Evolutionary conservation across 768 basidiomycete genomes (phyloP).

Genomic region (Symmetrospora coprosmae): DNA sequence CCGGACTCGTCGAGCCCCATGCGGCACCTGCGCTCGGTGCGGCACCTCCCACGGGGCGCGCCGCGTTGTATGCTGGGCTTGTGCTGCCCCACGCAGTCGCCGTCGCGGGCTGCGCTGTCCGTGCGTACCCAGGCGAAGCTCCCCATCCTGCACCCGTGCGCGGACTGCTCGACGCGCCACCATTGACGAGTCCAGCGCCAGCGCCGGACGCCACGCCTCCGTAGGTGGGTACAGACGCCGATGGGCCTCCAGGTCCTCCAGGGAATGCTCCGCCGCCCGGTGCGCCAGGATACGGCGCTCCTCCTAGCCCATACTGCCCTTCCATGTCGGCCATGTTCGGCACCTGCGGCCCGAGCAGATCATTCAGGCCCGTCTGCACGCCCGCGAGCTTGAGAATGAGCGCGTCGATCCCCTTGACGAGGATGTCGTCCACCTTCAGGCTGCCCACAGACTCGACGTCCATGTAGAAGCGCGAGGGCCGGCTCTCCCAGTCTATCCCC

Average conservation of each 20-base stretch:
- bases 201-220: slow-evolving; percentile 1
- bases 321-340: not conserved
- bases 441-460: slow-evolving; percentile 91
- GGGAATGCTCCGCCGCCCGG: not conserved
- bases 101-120: too few species aligned
- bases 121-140: not conserved
- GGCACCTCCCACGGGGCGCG: not conserved
- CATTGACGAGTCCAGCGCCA: not conserved
- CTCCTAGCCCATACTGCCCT: too few species aligned
- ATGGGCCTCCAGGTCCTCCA: not conserved
- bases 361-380: slow-evolving; percentile 26
- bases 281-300: too few species aligned
- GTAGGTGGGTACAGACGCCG: not conserved
- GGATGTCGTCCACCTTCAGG: slow-evolving; percentile 70
- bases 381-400: slow-evolving; percentile 29
- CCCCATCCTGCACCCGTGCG: too few species aligned
- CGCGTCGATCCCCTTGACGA: slow-evolving; percentile 47
- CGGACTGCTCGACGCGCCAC: too few species aligned
- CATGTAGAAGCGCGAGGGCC: slow-evolving; percentile 81
- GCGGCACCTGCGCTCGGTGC: not conserved
- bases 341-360: slow-evolving; percentile 17
- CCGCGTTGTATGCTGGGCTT: slow-evolving; percentile 2
- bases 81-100: slow-evolving; percentile 5
- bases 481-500: slow-evolving; percentile 41
- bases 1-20: slow-evolving; percentile 1